A percentile compares a stretch with the other conserved stretches of the same genome.
phyloP scores from a whole-genome alignment of 768 basidiomycete species.

The Panellus pusillus region DNA sequence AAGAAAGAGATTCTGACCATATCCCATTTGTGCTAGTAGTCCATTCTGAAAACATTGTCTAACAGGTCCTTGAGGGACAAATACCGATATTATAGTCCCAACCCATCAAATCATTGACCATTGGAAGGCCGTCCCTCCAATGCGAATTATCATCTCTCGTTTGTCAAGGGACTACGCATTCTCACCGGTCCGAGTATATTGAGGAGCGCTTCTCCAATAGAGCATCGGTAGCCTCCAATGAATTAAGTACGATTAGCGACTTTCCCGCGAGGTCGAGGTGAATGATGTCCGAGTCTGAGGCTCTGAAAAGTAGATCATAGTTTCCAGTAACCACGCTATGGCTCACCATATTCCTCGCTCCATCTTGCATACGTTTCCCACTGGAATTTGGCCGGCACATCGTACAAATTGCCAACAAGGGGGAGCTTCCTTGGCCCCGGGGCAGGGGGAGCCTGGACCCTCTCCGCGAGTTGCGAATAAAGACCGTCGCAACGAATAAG shows the following conservation, averaged over 20 bases:
- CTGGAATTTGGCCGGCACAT: constrained; percentile 38
- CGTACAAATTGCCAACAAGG: constrained; percentile 40
- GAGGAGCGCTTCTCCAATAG: too few species aligned
- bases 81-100: constrained; percentile 1
- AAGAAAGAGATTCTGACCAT: too few species aligned
- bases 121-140: not conserved
- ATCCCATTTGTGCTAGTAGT: too few species aligned
- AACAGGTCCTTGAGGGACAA: not conserved
- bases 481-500: too few species aligned
- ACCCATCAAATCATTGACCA: constrained; percentile 11
- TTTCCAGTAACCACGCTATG: not conserved
- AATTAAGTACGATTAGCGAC: constrained; percentile 31
- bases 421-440: constrained; percentile 42
- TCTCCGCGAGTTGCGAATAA: not conserved
- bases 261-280: too few species aligned
- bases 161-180: not conserved
- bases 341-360: constrained; percentile 38
- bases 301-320: constrained; percentile 27
- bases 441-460: constrained; percentile 28
- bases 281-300: constrained; percentile 27
- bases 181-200: constrained; percentile 34
- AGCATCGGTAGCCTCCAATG: constrained; percentile 33
- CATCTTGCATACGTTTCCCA: too few species aligned
- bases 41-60: too few species aligned
- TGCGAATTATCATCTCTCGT: not conserved